Conservation (phyloP, 116 monocot species). For the Papilionanthe hybrid region DNA sequence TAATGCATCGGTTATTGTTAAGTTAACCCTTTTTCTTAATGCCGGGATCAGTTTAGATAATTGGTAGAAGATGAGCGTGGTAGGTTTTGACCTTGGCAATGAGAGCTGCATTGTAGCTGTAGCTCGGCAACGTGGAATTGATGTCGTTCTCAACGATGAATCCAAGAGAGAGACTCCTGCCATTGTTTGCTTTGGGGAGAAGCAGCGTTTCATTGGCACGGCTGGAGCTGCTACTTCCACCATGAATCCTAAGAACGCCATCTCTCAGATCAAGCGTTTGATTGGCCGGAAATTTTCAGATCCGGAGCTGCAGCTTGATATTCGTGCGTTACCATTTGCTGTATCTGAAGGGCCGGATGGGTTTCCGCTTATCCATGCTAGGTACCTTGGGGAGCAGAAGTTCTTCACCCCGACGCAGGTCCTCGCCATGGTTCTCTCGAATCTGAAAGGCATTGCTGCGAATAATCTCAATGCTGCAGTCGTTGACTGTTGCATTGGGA, state of each 20-base stretch:
- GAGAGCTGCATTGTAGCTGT: slow-evolving; percentile 53
- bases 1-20: not conserved
- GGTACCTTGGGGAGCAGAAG: slow-evolving; percentile 22
- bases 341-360: slow-evolving; percentile 42
- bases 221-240: slow-evolving; percentile 36
- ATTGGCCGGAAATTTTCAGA: slow-evolving; percentile 33
- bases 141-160: slow-evolving; percentile 54
- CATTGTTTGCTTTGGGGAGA: slow-evolving; percentile 48
- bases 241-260: slow-evolving; percentile 34
- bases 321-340: slow-evolving; percentile 30
- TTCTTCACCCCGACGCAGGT: slow-evolving; percentile 39
- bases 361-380: slow-evolving; percentile 31
- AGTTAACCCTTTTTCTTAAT: not conserved
- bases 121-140: slow-evolving; percentile 36
- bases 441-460: slow-evolving; percentile 43
- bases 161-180: slow-evolving; percentile 49
- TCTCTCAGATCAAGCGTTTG: slow-evolving; percentile 61
- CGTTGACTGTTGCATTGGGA: slow-evolving; percentile 35
- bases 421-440: slow-evolving; percentile 47
- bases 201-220: slow-evolving; percentile 45
- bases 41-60: not conserved
- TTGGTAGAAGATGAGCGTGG: slow-evolving; percentile 36
- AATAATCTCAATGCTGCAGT: slow-evolving; percentile 32
- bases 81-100: slow-evolving; percentile 57
- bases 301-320: slow-evolving; percentile 27